Evolutionary conservation across 495 filamentous ascomycete species (phyloP), one percentile per base, ranked within the genome.

Genomic region (Lentithecium fluviatile): DNA sequence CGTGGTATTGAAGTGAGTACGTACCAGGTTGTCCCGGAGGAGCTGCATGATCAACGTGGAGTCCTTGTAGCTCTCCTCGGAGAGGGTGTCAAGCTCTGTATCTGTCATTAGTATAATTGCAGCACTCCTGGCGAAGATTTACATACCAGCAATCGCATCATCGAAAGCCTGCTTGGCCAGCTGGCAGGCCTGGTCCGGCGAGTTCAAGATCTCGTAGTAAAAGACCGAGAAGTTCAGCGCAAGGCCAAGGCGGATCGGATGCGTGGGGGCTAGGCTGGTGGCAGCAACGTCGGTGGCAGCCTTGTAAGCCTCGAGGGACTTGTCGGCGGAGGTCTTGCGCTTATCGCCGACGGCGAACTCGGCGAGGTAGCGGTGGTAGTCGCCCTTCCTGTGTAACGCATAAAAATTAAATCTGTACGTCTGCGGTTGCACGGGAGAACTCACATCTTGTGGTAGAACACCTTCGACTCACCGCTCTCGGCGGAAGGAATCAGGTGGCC

Each of bases 371-470:
- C 94, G 95, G 83, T 98, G 93, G 80, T 98, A 98, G 74, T 98
- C 94, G 78, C 94, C 94, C 89, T 97, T 98, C 94, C 94, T 98
- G 69, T 45, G 38, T 20, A 1, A 13, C 42, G 62, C 34, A 45
- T 5, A 45, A 7, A 23, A 20, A 15, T 56, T 49, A 65, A 38
- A 37, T 0, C 15, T 40, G 23, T n/a, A 19, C 3, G 32, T 23
- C 13, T 24, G 24, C 2, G 13, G 45, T 43, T 55, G 19, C 6
- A 8, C 5, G 2, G 8, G 56, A 25, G 45, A 46, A 79, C 86
- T 60, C 74, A 95, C 91, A 98, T 98, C 87, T 98, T 98, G 88
- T 98, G 94, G 83, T 98, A 98, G 81, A 98, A 98, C 65, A 98
- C 94, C 86, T 97, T 97, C 64, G 92, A 96, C 82, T 98, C 94